Conservation (phyloP, 2,329 filamentous ascomycete genomes). For the Nemania diffusa region DNA sequence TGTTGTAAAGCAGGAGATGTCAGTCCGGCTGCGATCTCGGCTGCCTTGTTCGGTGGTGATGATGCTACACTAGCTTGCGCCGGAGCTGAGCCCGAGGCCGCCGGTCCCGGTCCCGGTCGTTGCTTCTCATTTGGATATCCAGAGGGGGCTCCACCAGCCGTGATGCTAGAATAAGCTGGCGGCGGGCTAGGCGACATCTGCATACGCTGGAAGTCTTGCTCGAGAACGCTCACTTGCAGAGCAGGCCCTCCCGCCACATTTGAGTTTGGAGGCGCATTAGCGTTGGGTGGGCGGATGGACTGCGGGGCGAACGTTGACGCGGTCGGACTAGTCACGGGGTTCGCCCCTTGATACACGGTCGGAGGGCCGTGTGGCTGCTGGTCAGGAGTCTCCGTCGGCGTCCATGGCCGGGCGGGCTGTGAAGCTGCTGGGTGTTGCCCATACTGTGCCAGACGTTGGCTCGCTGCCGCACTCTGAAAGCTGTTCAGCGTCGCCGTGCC, state of each 20-base stretch:
- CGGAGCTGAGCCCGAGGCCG: slow-evolving; percentile 43
- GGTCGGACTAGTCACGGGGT: slow-evolving; percentile 71
- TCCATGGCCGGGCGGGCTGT: slow-evolving; percentile 79
- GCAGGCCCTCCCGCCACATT: slow-evolving; percentile 44
- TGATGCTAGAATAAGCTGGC: slow-evolving; percentile 92
- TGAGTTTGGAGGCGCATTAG: slow-evolving; percentile 43
- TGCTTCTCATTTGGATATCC: slow-evolving; percentile 85
- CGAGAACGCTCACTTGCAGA: slow-evolving; percentile 75
- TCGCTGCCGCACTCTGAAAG: slow-evolving; percentile 82
- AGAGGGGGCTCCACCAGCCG: slow-evolving; percentile 58
- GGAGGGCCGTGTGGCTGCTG: slow-evolving; percentile 89
- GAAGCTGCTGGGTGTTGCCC: slow-evolving; percentile 63
- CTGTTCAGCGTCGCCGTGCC: slow-evolving; percentile 84
- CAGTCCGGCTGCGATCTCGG: slow-evolving; percentile 49
- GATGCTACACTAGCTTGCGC: slow-evolving; percentile 46
- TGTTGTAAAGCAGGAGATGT: slow-evolving; percentile 64
- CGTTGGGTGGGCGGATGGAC: slow-evolving; percentile 49
- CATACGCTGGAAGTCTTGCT: slow-evolving; percentile 87
- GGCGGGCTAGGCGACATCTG: slow-evolving; percentile 84
- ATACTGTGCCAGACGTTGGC: slow-evolving; percentile 85
- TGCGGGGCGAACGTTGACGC: slow-evolving; percentile 57
- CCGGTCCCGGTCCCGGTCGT: slow-evolving; percentile 54
- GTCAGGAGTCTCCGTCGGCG: slow-evolving; percentile 89
- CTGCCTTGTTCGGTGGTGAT: slow-evolving; percentile 49
- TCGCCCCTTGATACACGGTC: slow-evolving; percentile 88